Evolutionary conservation across 768 basidiomycete species (phyloP).

Genomic region (Kwoniella dendrophila): DNA sequence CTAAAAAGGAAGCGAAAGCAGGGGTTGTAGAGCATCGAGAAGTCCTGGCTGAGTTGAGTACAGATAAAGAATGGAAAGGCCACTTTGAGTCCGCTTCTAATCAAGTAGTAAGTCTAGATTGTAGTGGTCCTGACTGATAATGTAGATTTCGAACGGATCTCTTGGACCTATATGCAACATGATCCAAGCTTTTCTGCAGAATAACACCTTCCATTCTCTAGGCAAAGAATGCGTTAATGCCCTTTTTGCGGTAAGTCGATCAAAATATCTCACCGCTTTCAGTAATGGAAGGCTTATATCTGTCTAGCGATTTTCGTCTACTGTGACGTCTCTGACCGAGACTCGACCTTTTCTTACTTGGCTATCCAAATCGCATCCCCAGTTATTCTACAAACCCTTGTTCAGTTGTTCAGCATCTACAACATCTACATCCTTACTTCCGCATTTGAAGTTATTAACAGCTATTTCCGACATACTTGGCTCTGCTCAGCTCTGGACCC

Average conservation of each 20-base stretch:
- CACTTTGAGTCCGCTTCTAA: slow-evolving; percentile 16
- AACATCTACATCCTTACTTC: background rate
- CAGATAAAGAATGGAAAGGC: slow-evolving; percentile 6
- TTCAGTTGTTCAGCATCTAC: slow-evolving; percentile 42
- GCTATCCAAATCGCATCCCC: slow-evolving; percentile 33
- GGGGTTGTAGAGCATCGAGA: slow-evolving; percentile 16
- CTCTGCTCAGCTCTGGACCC: slow-evolving; percentile 31
- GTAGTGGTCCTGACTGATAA: background rate
- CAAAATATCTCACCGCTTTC: background rate
- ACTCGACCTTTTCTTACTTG: slow-evolving; percentile 27
- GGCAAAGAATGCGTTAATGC: slow-evolving; percentile 11
- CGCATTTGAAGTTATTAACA: slow-evolving; percentile 24
- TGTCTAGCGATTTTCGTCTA: too few relatives aligned
- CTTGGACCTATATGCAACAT: slow-evolving; percentile 13
- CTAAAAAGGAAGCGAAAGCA: slow-evolving; percentile 1
- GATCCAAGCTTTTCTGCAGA: slow-evolving; percentile 20
- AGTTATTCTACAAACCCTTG: slow-evolving; percentile 43
- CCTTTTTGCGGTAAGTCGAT: slow-evolving; percentile 28
- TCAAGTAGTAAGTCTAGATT: slow-evolving; percentile 14
- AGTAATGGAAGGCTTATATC: background rate
- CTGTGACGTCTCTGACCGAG: background rate
- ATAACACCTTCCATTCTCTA: slow-evolving; percentile 2
- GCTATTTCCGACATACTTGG: slow-evolving; percentile 22
- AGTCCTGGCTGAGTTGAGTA: background rate
- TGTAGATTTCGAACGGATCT: slow-evolving; percentile 8